Conservation (phyloP, 768 basidiomycete genomes). For the Kwoniella botswanensis region DNA sequence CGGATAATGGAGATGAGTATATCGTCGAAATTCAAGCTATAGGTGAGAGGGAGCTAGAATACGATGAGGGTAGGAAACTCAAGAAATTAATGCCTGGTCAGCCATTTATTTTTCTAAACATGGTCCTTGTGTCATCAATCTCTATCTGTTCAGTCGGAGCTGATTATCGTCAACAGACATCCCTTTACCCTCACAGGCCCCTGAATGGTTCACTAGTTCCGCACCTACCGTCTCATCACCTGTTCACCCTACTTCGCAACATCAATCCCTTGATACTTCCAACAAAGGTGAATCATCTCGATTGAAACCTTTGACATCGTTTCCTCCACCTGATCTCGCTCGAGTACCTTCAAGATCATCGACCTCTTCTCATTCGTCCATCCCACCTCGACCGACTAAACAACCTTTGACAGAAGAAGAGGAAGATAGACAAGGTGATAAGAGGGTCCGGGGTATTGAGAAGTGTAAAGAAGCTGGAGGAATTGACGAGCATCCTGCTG, state of each 20-base stretch:
- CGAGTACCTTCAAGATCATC: not conserved
- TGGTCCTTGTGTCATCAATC: not conserved
- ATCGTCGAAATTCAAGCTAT: conserved; percentile 12
- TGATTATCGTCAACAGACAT: not conserved
- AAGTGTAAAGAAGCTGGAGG: not conserved
- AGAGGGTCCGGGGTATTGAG: not conserved
- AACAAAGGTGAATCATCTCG: conserved; percentile 9
- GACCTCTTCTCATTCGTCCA: not conserved
- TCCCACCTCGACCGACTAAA: conserved; percentile 4
- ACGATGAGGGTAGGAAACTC: not conserved
- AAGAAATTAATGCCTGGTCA: conserved; percentile 10
- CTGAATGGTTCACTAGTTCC: conserved; percentile 19
- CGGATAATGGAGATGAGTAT: not conserved
- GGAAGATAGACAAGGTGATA: not conserved
- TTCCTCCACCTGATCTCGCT: conserved; percentile 9
- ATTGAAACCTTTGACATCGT: conserved; percentile 16
- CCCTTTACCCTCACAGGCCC: not conserved
- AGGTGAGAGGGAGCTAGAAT: conserved; percentile 19
- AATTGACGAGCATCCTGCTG: not conserved
- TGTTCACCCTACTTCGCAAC: not conserved
- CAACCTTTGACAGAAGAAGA: not conserved
- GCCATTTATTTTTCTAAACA: not conserved
- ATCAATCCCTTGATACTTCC: not conserved
- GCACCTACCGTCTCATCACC: conserved; percentile 20
- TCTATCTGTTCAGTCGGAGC: not conserved